Percentiles rank a stretch among this genome's conserved stretches.
These are phyloP conservation scores for Hansfordia pulvinata DNA, from an alignment of 2,329 filamentous ascomycete species.

Conservation along the genomic window DNA sequence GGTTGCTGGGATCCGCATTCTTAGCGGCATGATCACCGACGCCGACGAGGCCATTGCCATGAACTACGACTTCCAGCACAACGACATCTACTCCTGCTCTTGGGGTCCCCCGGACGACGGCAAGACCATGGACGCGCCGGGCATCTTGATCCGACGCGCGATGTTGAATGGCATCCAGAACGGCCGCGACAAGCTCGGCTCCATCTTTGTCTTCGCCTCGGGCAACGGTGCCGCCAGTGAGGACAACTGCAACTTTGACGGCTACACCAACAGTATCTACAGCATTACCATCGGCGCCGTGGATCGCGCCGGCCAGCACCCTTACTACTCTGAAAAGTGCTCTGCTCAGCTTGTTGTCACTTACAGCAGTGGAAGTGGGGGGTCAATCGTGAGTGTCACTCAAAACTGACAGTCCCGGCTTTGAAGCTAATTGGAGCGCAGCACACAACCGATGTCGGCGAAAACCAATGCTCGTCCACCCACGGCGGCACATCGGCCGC, in stretches of 20 bases:
- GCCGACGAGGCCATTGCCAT: conserved; percentile 84
- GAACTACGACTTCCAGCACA: conserved; percentile 83
- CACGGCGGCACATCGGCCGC: conserved; percentile 95
- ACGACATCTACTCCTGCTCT: conserved; percentile 96
- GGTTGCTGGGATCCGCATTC: conserved; percentile 82
- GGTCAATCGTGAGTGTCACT: conserved; percentile 53
- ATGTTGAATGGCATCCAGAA: conserved; percentile 90
- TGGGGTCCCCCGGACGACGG: conserved; percentile 97
- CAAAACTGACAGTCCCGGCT: background rate
- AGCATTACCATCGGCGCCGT: conserved; percentile 94
- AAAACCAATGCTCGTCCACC: conserved; percentile 61
- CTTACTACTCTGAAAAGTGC: conserved; percentile 93
- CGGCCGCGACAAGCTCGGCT: conserved; percentile 70
- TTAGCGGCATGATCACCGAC: conserved; percentile 82
- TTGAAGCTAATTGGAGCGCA: conserved; percentile 11
- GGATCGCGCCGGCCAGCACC: conserved; percentile 74
- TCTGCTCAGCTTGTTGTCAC: conserved; percentile 92
- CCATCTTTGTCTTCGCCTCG: conserved; percentile 92
- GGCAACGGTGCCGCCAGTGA: conserved; percentile 79
- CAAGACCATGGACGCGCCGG: conserved; percentile 83
- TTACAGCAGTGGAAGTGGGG: conserved; percentile 81
- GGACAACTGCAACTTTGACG: conserved; percentile 99
- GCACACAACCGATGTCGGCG: conserved; percentile 91
- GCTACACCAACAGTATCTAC: conserved; percentile 99
- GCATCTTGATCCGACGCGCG: conserved; percentile 73